These are phyloP conservation scores for Cercospora sesami DNA, from an alignment of 2,329 filamentous ascomycete species.

Conservation along the genomic window DNA sequence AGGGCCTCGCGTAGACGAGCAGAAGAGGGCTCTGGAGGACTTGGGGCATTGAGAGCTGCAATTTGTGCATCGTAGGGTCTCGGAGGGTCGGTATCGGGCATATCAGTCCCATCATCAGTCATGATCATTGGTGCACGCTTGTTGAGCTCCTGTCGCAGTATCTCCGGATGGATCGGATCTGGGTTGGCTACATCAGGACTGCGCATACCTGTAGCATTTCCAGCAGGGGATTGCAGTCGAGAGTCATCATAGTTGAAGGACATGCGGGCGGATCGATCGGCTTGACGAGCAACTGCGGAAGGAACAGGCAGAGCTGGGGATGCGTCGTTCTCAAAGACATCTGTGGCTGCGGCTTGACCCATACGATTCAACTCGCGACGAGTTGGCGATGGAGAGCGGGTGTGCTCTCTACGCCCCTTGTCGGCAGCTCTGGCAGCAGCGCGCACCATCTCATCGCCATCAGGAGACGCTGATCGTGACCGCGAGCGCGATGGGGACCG, in stretches of 20 bases:
- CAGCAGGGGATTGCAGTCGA: conserved; percentile 6
- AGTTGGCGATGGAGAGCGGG: conserved; percentile 11
- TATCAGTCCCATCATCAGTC: conserved; percentile 10
- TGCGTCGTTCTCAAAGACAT: conserved; percentile 9
- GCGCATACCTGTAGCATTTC: conserved; percentile 14
- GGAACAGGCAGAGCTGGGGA: conserved; percentile 4
- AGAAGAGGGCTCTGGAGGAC: conserved; percentile 8
- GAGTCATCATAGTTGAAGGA: conserved; percentile 1
- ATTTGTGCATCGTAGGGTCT: conserved; percentile 12
- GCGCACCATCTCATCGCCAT: conserved; percentile 7
- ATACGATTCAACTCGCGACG: conserved; percentile 8
- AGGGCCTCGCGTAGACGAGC: conserved; percentile 7
- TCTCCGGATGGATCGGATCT: conserved; percentile 6
- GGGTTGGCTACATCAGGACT: conserved; percentile 9
- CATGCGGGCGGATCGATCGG: conserved; percentile 1
- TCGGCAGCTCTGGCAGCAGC: conserved; percentile 9
- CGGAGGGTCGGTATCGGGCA: conserved; percentile 10
- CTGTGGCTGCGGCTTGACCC: conserved; percentile 6
- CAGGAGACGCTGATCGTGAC: conserved; percentile 8
- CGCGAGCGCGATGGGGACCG: conserved; percentile 3
- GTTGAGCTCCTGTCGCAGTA: conserved; percentile 9
- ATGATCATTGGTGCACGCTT: not conserved
- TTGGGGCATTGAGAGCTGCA: conserved; percentile 10
- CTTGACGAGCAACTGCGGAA: not conserved
- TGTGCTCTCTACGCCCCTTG: conserved; percentile 3